Evolutionary conservation across 2,329 filamentous ascomycete species (phyloP).

Genomic region (Leptographium radiaticola): DNA sequence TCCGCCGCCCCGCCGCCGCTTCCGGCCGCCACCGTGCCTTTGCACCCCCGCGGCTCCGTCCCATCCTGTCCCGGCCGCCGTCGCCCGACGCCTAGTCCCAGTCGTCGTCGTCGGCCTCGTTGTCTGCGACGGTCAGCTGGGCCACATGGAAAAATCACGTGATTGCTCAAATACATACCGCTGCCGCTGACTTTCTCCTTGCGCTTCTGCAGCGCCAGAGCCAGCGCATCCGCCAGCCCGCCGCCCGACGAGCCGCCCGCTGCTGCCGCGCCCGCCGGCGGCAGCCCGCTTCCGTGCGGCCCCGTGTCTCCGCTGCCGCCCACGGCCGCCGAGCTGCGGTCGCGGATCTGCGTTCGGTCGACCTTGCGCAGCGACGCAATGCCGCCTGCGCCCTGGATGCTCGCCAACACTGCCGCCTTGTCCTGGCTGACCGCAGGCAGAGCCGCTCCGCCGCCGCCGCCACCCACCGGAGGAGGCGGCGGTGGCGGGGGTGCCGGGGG

Average conservation of each 20-base stretch:
- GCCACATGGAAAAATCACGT: too few species aligned
- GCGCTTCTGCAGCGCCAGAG: slow-evolving; percentile 64
- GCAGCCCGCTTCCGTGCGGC: slow-evolving; percentile 35
- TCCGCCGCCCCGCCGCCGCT: too few species aligned
- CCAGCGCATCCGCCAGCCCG: slow-evolving; percentile 65
- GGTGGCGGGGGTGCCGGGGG: slow-evolving; percentile 35
- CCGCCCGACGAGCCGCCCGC: slow-evolving; percentile 41
- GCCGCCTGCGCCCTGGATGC: slow-evolving; percentile 59
- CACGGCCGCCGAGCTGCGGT: slow-evolving; percentile 54
- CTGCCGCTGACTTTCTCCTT: slow-evolving; percentile 92
- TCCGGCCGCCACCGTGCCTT: too few species aligned
- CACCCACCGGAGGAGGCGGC: slow-evolving; percentile 31
- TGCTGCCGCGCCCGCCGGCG: slow-evolving; percentile 34
- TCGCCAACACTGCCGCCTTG: slow-evolving; percentile 51
- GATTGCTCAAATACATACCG: slow-evolving; percentile 49
- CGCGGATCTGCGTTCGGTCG: slow-evolving; percentile 53
- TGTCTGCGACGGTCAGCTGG: neutral
- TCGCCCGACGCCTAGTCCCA: neutral
- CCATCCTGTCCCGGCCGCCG: neutral
- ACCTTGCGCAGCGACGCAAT: slow-evolving; percentile 64
- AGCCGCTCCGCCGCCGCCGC: slow-evolving; percentile 9
- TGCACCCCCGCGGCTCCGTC: too few species aligned
- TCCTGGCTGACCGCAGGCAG: slow-evolving; percentile 28
- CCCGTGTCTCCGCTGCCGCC: slow-evolving; percentile 34
- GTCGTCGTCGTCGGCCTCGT: slow-evolving; percentile 5